A percentile compares a stretch with the other conserved stretches of the same genome.
These are phyloP conservation scores for Penicillium sp. DNA, from an alignment of 2,329 filamentous ascomycete species.

Conservation along the genomic window DNA sequence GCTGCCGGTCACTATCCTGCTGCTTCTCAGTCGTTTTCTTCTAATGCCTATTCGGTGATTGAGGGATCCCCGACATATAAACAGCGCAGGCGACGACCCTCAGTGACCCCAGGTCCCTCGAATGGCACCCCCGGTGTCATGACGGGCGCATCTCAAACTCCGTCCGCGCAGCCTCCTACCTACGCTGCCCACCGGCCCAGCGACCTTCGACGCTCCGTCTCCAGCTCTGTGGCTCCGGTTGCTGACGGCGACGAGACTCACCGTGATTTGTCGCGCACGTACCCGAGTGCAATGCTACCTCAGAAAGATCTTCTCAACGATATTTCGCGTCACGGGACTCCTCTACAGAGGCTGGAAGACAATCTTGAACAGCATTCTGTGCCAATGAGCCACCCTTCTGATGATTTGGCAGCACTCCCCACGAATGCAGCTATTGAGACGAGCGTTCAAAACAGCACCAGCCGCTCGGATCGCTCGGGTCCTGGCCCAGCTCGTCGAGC, in stretches of 20 bases:
- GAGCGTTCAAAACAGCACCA: constrained; percentile 53
- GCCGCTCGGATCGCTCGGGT: constrained; percentile 50
- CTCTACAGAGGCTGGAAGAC: constrained; percentile 76
- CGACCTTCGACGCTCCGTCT: constrained; percentile 86
- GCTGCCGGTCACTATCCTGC: constrained; percentile 75
- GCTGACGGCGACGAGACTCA: constrained; percentile 73
- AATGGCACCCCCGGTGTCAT: constrained; percentile 57
- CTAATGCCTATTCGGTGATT: constrained; percentile 88
- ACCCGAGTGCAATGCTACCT: constrained; percentile 64
- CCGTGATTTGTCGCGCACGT: constrained; percentile 70
- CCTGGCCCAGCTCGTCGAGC: constrained; percentile 81
- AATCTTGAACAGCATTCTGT: constrained; percentile 70
- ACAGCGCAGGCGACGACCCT: constrained; percentile 88
- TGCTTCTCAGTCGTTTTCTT: constrained; percentile 61
- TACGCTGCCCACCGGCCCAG: constrained; percentile 73
- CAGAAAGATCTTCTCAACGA: constrained; percentile 72
- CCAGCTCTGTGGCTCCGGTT: constrained; percentile 76
- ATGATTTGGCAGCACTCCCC: constrained; percentile 62
- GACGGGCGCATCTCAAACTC: constrained; percentile 39
- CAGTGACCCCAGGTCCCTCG: constrained; percentile 76
- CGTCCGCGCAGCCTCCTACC: constrained; percentile 38
- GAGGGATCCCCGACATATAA: constrained; percentile 99
- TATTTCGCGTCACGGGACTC: constrained; percentile 86
- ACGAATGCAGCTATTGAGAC: constrained; percentile 59
- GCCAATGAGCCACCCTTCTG: constrained; percentile 58